Base-by-base conservation (phyloP, 1,284 basidiomycete genomes). In the Moesziomyces antarcticus region DNA sequence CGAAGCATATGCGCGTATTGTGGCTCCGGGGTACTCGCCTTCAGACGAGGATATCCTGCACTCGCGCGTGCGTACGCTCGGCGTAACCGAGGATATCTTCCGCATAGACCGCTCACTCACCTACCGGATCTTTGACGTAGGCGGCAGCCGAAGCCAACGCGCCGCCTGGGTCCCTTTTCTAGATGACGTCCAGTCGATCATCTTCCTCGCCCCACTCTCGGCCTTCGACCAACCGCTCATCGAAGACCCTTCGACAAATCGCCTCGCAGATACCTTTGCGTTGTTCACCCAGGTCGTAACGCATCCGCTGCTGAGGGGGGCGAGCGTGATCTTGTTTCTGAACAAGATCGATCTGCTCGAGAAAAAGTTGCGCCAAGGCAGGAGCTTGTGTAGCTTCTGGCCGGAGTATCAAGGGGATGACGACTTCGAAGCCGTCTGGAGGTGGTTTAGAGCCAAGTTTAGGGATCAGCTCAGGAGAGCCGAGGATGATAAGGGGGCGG, bases 331-430 rank as follows among this genome's bases (percentile, higher is more conserved):
- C 18, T 42, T 80, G 42, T 77, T 80, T n/a, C 37, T 80, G 3
- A 80, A 80, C 71, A 80, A 79, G 56, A 73, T 79, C 24, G 75
- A 78, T 50, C 24, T 79, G 16, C 48, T 79, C 14, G 64, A 70
- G 27, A 49, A 55, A 14, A 77, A 79, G 54, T 35, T 78, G 5
- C 37, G 33, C 11, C 20, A 30, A 14, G 71, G 71, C 2, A 52
- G 69, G 1, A 18, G 22, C 24, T 21, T 73, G 21, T n/a, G 20
- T 0, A 50, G n/a, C 13, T 67, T 69, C 41, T 77, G 70, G 54
- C 44, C 30, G 7, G 64, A 66, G 37, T 79, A 75, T 30, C 55
- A 55, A 1, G 77, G 77, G 0, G 61, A 69, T 35, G 71, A 77
- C 41, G 66, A 75, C 16, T 72, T 73, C 35, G 77, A 78, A 22